phyloP scores from a whole-genome alignment of 2,329 filamentous ascomycete species.

The Alternaria sp. region DNA sequence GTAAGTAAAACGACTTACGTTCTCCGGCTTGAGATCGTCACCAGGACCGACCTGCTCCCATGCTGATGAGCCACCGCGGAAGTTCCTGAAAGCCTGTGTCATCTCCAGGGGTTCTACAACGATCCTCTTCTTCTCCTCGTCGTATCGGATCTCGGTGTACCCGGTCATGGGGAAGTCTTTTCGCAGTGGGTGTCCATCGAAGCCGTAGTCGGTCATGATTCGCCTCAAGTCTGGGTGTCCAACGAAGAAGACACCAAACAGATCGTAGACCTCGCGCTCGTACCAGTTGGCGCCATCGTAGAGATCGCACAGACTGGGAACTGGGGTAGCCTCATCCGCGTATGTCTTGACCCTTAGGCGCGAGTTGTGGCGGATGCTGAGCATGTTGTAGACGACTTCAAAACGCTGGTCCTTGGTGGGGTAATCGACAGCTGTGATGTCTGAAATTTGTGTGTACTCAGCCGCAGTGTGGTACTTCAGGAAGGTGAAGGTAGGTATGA shows the following conservation, averaged over 20 bases:
- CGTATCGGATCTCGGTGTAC: slow-evolving; percentile 97
- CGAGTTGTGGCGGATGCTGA: slow-evolving; percentile 94
- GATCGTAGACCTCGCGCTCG: slow-evolving; percentile 95
- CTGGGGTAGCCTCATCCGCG: slow-evolving; percentile 91
- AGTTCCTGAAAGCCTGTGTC: slow-evolving; percentile 98
- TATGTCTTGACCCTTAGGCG: slow-evolving; percentile 99
- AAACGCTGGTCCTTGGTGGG: slow-evolving; percentile 95
- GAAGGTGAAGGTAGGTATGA: slow-evolving; percentile 92
- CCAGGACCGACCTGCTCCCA: slow-evolving; percentile 77
- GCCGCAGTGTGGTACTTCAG: slow-evolving; percentile 97
- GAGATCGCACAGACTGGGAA: slow-evolving; percentile 84
- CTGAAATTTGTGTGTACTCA: slow-evolving; percentile 92
- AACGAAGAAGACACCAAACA: slow-evolving; percentile 96
- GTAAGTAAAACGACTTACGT: slow-evolving; percentile 49
- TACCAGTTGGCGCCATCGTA: slow-evolving; percentile 99
- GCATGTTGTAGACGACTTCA: slow-evolving; percentile 96
- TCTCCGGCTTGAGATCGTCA: slow-evolving; percentile 78
- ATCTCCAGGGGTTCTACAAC: slow-evolving; percentile 97
- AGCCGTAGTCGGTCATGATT: slow-evolving; percentile 99
- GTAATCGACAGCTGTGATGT: slow-evolving; percentile 94
- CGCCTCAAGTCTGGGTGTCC: slow-evolving; percentile 94
- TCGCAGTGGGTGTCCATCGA: slow-evolving; percentile 94
- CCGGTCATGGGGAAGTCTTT: slow-evolving; percentile 99
- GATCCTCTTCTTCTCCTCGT: slow-evolving; percentile 99
- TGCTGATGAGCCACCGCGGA: slow-evolving; percentile 76